Evolutionary conservation across 2,329 filamentous ascomycete species (phyloP), one percentile per base, ranked within the genome.

Genomic region (Aspergillus brunneoviolaceus): DNA sequence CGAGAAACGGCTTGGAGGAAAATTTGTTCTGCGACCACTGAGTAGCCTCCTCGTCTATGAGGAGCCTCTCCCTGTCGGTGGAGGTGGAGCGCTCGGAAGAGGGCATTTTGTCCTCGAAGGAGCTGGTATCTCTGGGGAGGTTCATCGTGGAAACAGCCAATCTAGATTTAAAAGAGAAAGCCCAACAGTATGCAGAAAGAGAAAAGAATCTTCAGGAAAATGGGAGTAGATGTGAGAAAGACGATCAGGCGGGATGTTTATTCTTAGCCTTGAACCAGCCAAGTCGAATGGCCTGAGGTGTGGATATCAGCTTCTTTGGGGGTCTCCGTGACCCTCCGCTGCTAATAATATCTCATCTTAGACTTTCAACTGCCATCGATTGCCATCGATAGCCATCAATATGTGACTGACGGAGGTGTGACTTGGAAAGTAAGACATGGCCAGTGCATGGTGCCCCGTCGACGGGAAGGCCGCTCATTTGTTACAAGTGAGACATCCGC

Each of bases 41-140:
- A 14, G 45, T 19, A 7, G 42, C 42, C 16, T 61, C 53, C n/a
- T 49, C 51, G 7, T 60, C 57, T 4, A 56, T 39, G 2, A 61
- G 47, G 19, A 64, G 60, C 25, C 56, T n/a, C 9, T 63, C 56
- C 2, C 35, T 33, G n/a, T 53, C 53, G 11, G 53, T 49, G 7
- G 49, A 49, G 4, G 21, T 27, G 10, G 25, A 53, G 14, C 19
- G 14, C 16, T 45, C 27, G 35, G 19, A 11, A 29, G 12, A 19
- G 11, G 16, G 49, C 59, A 61, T 57, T 16, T 57, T 59, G 21
- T 61, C 56, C 5, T 61, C 53, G 10, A 57, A 53, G 10, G 57
- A 49, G 12, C 5, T 1, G n/a, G 19, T 47, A 31, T 49, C 33
- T 27, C 53, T 29, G 5, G 29, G 21, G 21, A 47, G 16, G 39